Evolutionary conservation across 139 green algal genomes (phyloP).

Genomic region (Chlamydomonas eustigma): DNA sequence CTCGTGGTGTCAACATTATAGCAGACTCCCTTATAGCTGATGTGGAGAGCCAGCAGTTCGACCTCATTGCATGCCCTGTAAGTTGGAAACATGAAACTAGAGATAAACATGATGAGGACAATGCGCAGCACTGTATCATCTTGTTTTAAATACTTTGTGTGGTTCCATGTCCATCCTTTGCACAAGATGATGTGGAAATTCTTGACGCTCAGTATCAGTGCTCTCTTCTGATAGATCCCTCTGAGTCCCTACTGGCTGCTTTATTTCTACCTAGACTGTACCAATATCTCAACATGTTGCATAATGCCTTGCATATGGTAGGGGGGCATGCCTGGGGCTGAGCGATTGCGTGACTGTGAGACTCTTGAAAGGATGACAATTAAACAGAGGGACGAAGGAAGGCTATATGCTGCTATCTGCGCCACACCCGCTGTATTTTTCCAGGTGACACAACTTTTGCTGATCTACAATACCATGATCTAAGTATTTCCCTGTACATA

Average conservation of each 20-base stretch:
- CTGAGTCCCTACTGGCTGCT: no score
- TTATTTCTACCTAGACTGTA: no score
- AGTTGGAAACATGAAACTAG: not conserved
- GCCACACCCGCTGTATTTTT: slow-evolving; percentile 90
- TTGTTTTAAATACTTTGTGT: slow-evolving; percentile 94
- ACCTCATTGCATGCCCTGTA: slow-evolving; percentile 85
- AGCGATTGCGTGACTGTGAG: slow-evolving; percentile 71
- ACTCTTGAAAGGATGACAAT: slow-evolving; percentile 58
- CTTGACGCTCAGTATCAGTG: not conserved
- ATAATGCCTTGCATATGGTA: no score
- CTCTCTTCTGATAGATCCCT: no score
- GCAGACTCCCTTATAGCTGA: slow-evolving; percentile 72
- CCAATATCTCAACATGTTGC: no score
- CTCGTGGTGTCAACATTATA: slow-evolving; percentile 70
- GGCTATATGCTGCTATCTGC: slow-evolving; percentile 86
- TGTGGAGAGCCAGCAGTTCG: slow-evolving; percentile 43
- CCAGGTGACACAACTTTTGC: no score
- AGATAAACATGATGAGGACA: not conserved
- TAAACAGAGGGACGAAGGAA: slow-evolving; percentile 43
- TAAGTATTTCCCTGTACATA: no score
- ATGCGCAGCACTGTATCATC: not conserved
- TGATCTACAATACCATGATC: no score
- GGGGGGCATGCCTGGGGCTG: slow-evolving; percentile 92
- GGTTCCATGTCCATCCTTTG: slow-evolving; percentile 70
- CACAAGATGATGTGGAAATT: slow-evolving; percentile 28